Evolutionary conservation across 192 early-diverging fungal species (phyloP).

Genomic region (Phlyctochytrium arcticum): DNA sequence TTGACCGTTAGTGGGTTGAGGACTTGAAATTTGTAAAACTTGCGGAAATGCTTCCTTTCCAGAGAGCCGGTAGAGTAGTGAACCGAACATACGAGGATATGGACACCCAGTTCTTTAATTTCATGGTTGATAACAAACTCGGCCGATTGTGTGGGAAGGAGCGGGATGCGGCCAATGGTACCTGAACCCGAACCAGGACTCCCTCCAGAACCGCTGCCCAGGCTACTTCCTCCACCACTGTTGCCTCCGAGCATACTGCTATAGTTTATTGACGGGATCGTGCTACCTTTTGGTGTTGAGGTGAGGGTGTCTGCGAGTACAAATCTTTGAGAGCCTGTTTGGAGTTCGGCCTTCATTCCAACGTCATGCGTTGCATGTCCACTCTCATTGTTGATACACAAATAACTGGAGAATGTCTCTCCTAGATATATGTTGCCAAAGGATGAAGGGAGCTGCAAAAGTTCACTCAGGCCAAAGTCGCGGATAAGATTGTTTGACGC

Average conservation of each 20-base stretch:
- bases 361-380: constrained; percentile 64
- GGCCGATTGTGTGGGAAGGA: constrained; percentile 66
- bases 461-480: constrained; percentile 47
- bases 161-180: constrained; percentile 29
- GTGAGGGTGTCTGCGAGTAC: constrained; percentile 61
- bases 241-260: neutral
- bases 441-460: constrained; percentile 73
- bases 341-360: constrained; percentile 75
- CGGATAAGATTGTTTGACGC: constrained; percentile 32
- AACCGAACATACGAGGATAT: constrained; percentile 85
- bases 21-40: constrained; percentile 96
- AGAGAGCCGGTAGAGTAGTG: constrained; percentile 53
- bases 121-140: constrained; percentile 85
- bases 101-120: constrained; percentile 92
- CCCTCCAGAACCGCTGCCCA: too few species aligned
- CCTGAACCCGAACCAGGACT: too few species aligned
- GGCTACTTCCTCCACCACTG: neutral
- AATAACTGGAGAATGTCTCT: constrained; percentile 81
- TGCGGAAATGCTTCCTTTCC: constrained; percentile 71
- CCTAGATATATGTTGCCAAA: constrained; percentile 95
- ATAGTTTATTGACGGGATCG: neutral
- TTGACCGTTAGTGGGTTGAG: constrained; percentile 93
- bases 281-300: constrained; percentile 21
- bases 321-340: constrained; percentile 80
- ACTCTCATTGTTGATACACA: constrained; percentile 87